Evolutionary conservation across 1,284 basidiomycete species (phyloP), one percentile per base, ranked within the genome.

Genomic region (Clitocybe nebularis): DNA sequence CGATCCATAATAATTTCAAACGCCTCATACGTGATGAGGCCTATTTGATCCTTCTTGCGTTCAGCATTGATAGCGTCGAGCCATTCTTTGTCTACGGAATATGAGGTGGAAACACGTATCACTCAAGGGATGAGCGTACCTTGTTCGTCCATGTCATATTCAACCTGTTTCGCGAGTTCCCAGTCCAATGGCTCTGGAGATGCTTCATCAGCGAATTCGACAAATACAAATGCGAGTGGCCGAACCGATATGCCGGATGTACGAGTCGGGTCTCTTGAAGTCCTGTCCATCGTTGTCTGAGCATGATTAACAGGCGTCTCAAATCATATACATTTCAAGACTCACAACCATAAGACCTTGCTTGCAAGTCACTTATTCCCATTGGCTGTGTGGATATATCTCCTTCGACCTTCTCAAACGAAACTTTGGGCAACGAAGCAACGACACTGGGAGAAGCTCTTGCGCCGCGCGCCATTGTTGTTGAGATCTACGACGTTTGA

Each of bases 131-230:
- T 16, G n/a, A 33, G 17, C 52, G 40, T 30, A 89, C 92, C 93
- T 79, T 98, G 95, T 61, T 98, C 96, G 59, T 99, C 96, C 94
- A 99, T 99, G 62, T 99, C 96, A 71, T 99, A 99, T 63, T 99
- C 96, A 35, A 98, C 95, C 59, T 95, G 93, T 35, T 81, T 79
- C 7, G 88, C 87, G 21, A 98, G 79, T 50, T 99, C 96, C 41
- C 79, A 82, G 62, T 99, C 95, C 51, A 95, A 73, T 0, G 95
- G 95, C 58, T 97, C 95, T 93, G 54, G 21, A 17, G 9, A 13
- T 33, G 17, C n/a, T 26, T 17, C 22, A 43, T 44, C n/a, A 49
- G 41, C 23, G n/a, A 37, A 36, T 33, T 23, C 34, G 17, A 26
- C 4, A 5, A n/a, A 16, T 29, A 38, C 11, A 19, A 19, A 22